phyloP scores from a whole-genome alignment of 768 basidiomycete genomes.

The Wakefieldia striispora region DNA sequence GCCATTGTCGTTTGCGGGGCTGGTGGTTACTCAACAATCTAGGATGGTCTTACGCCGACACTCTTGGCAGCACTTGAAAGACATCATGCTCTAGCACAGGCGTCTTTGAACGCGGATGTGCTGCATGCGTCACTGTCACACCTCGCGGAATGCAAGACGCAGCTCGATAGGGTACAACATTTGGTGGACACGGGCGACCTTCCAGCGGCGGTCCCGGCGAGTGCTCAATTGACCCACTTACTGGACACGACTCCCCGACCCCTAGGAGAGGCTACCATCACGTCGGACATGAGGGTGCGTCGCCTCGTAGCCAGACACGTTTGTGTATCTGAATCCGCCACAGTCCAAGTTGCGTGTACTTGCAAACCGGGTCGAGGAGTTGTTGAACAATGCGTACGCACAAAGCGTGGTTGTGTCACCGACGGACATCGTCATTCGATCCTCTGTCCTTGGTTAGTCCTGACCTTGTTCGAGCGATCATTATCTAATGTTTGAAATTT shows the following conservation, averaged over 20 bases:
- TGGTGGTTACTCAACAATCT: constrained; percentile 11
- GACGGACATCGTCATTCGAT: constrained; percentile 47
- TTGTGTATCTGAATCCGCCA: background rate
- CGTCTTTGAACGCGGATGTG: constrained; percentile 53
- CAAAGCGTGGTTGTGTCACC: constrained; percentile 54
- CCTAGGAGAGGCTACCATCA: constrained; percentile 50
- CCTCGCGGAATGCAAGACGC: constrained; percentile 50
- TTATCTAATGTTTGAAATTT: constrained; percentile 1
- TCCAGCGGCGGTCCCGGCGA: constrained; percentile 56
- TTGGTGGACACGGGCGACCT: constrained; percentile 59
- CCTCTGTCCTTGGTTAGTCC: constrained; percentile 48
- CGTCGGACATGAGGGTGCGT: constrained; percentile 58
- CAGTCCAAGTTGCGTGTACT: constrained; percentile 57
- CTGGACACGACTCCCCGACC: constrained; percentile 50
- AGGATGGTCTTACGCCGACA: constrained; percentile 70
- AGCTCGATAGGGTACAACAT: constrained; percentile 42
- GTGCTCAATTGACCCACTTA: constrained; percentile 40
- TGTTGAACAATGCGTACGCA: constrained; percentile 65
- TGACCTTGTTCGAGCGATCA: constrained; percentile 16
- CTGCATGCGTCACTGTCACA: constrained; percentile 51
- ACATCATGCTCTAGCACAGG: constrained; percentile 65
- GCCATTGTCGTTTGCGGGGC: background rate
- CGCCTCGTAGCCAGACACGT: background rate
- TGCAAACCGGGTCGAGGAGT: constrained; percentile 64
- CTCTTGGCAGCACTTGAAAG: constrained; percentile 52